These are phyloP conservation scores for Trifolium pratense DNA, from an alignment of 306 rosid genomes.

Conservation along the genomic window DNA sequence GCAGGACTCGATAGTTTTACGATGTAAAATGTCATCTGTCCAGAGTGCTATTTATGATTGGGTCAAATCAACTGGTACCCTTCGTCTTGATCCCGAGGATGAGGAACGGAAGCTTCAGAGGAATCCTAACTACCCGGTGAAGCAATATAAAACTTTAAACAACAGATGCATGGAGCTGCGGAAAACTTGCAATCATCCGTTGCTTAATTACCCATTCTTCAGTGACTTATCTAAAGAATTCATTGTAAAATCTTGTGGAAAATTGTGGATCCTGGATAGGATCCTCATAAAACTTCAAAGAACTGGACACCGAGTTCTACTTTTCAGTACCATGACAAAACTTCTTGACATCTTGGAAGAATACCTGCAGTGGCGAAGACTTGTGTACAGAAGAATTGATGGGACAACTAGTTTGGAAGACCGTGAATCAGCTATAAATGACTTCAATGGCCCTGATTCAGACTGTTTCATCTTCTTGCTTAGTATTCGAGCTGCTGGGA, in stretches of 20 bases:
- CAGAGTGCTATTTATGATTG: conserved; percentile 97
- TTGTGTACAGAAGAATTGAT: conserved; percentile 88
- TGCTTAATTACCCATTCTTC: conserved; percentile 93
- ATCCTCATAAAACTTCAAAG: conserved; percentile 92
- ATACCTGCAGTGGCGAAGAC: conserved; percentile 95
- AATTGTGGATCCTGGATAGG: conserved; percentile 94
- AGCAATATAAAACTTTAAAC: conserved; percentile 87
- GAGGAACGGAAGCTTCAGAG: conserved; percentile 77
- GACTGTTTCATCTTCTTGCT: conserved; percentile 96
- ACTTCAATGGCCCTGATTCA: conserved; percentile 81
- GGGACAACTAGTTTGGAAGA: conserved; percentile 99
- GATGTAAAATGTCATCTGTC: conserved; percentile 91
- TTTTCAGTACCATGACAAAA: conserved; percentile 98
- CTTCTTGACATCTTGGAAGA: conserved; percentile 97
- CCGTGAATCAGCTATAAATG: conserved; percentile 96
- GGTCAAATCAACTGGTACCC: conserved; percentile 96
- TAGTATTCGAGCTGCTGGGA: conserved; percentile 98
- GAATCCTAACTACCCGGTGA: conserved; percentile 75
- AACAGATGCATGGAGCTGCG: conserved; percentile 99
- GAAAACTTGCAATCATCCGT: conserved; percentile 96
- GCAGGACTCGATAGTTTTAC: conserved; percentile 89
- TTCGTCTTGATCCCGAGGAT: conserved; percentile 98
- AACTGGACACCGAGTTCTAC: conserved; percentile 94
- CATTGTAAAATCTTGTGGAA: conserved; percentile 90
- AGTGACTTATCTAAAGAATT: conserved; percentile 87